Base-by-base conservation (phyloP, 371 early-diverging fungal species). In the Mortierella polycephala region DNA sequence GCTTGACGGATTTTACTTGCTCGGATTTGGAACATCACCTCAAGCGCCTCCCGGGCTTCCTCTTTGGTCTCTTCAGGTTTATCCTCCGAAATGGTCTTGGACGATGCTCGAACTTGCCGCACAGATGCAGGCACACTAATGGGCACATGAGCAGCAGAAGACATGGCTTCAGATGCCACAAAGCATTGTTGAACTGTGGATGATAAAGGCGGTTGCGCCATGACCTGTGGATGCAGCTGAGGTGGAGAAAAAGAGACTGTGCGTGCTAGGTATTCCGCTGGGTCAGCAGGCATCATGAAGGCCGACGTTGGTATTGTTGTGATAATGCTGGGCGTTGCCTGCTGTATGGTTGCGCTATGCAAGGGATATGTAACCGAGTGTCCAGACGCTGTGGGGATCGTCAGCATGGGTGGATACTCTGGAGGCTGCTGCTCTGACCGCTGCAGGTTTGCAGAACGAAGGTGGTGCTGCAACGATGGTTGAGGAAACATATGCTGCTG, bases 21-120 rank as follows among this genome's bases (percentile, higher is more conserved):
- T 0, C 77, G 71, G 47, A 71, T 55, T 42, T 64, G 71, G 49
- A 77, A 77, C 77, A 77, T 77, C 18, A 42, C 72, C 46, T 77
- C 77, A 7, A 77, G 65, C 21, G 67, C 65, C 7, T 63, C 65
- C 42, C 68, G 68, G 30, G 77, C 77, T n/a, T 77, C 77, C 55
- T 77, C 72, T n/a, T 68, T 71, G 4, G 77, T 68, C 23, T 67
- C 69, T 10, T 71, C 72, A 0, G 72, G 72, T 41, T 71, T 71
- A 16, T 65, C 77, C 20, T 65, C 64, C 30, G 77, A 77, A 4
- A 61, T 65, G 11, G 65, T 64, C 42, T 71, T 71, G n/a, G 57
- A 64, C 12, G 72, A 62, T 13, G 71, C 61, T 13, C 71, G 52
- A 11, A 72, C 77, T 49, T 77, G 68, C 7, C 77, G 77, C 39